Evolutionary conservation across 352 stramenopile species (phyloP).

Genomic region (Pythium rhizo-oryzae): DNA sequence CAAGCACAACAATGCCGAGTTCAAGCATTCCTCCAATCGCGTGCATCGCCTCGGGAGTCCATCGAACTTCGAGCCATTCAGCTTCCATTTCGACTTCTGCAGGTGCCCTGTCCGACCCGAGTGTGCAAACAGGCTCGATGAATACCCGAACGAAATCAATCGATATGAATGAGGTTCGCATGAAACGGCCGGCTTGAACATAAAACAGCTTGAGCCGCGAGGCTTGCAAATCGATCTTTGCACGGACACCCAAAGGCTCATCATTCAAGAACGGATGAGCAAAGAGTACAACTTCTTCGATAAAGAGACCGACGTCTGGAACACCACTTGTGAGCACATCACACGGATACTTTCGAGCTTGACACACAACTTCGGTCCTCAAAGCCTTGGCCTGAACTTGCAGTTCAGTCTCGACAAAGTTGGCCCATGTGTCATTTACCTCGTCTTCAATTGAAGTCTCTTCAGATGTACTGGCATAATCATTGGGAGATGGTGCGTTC

Average conservation of each 20-base stretch:
- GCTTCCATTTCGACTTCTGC: constrained; percentile 76
- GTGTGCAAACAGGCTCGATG: constrained; percentile 44
- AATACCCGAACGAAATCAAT: constrained; percentile 73
- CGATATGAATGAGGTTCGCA: constrained; percentile 50
- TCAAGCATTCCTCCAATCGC: constrained; percentile 64
- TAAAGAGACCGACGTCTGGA: constrained; percentile 41
- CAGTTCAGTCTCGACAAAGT: constrained; percentile 39
- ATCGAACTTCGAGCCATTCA: constrained; percentile 79
- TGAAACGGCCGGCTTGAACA: constrained; percentile 22
- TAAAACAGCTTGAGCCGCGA: constrained; percentile 58
- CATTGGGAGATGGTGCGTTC: background rate
- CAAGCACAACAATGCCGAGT: constrained; percentile 48
- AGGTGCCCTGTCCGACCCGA: constrained; percentile 36
- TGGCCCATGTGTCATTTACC: background rate
- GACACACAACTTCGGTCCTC: constrained; percentile 44
- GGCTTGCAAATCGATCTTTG: constrained; percentile 65
- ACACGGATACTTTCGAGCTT: constrained; percentile 40
- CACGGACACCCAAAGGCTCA: constrained; percentile 58
- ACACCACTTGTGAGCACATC: constrained; percentile 48
- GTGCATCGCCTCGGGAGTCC: constrained; percentile 61
- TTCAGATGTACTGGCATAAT: background rate
- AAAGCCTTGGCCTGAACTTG: constrained; percentile 66
- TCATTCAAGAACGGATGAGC: constrained; percentile 54
- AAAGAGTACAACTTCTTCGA: constrained; percentile 65
- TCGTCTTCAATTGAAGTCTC: constrained; percentile 1